Conservation (phyloP, 805 yeast species). For the Candida yuanshanica region DNA sequence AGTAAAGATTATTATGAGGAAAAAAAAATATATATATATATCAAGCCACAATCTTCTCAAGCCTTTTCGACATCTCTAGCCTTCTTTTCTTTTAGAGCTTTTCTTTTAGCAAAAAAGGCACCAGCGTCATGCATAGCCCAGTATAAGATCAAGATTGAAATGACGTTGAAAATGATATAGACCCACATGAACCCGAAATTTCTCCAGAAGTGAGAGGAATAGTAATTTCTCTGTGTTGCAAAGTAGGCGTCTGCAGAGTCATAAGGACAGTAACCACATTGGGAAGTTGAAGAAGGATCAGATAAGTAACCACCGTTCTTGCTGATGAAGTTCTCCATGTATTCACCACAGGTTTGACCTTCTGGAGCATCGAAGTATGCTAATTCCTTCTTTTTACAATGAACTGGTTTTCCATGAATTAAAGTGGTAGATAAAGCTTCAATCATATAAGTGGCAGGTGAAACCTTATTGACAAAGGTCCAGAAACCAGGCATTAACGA, state of each 20-base stretch:
- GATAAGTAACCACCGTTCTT: conserved; percentile 7
- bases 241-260: conserved; percentile 47
- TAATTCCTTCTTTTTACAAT: conserved; percentile 45
- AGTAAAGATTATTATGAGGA: too few relatives aligned
- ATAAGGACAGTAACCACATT: conserved; percentile 57
- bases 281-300: conserved; percentile 29
- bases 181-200: conserved; percentile 50
- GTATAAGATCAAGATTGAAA: conserved; percentile 40
- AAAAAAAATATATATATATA: too few relatives aligned
- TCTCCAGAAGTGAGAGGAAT: conserved; percentile 55
- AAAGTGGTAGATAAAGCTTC: conserved; percentile 45
- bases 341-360: conserved; percentile 62
- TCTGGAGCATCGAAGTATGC: conserved; percentile 45
- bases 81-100: conserved; percentile 59
- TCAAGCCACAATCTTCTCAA: too few relatives aligned
- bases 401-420: conserved; percentile 45
- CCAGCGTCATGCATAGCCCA: conserved; percentile 24
- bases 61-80: too few relatives aligned
- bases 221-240: conserved; percentile 37
- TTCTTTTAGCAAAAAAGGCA: conserved; percentile 26
- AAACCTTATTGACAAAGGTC: conserved; percentile 74
- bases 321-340: conserved; percentile 32
- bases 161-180: conserved; percentile 34
- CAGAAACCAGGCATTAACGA: conserved; percentile 70
- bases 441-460: conserved; percentile 69